Evolutionary conservation across 148 eudicot species (phyloP), one percentile per base, ranked within the genome.

Genomic region (Vaccinium macrocarpon): DNA sequence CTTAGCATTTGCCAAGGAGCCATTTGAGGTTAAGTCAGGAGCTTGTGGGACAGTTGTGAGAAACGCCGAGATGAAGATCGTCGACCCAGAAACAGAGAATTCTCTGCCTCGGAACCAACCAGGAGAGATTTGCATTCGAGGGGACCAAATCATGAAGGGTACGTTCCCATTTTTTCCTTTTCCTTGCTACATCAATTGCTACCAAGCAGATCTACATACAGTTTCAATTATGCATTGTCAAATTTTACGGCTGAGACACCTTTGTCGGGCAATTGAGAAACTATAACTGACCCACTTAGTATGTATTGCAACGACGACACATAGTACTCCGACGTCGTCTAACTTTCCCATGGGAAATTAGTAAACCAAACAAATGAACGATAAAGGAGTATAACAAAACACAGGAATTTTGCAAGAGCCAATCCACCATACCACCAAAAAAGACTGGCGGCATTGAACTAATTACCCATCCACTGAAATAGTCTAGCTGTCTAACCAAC

Each of bases 61-160:
- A 64, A 97, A 97, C 56, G 99, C 98, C 0, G 93, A 95, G 80
- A 92, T 97, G 98, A 97, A 97, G 85, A 91, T 97, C 5, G 83
- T 95, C 15, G 96, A 97, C 75, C 92, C 95, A 0, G 96, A 97
- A 0, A 85, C 92, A 0, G 93, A 91, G 3, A 55, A 23, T 25
- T 97, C 95, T 59, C 86, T 97, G 0, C 90, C 91, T 7, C 89
- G 91, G 57, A 94, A 97, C 48, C 87, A 95, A 48, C 79, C 93
- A 1, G 99, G 99, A 38, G 99, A 97, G 80, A 95, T 97, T 76
- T 94, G 96, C 85, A 93, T 97, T 56, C 88, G 99, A 51, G 99
- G 99, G 6, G 91, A 97, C 52, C 99, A 97, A 85, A 93, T 97
- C 87, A 95, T 97, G 99, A 97, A 95, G 91, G 99, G 99, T 96